Conservation (phyloP, 306 rosid species). For the Echinosophora koreensis region DNA sequence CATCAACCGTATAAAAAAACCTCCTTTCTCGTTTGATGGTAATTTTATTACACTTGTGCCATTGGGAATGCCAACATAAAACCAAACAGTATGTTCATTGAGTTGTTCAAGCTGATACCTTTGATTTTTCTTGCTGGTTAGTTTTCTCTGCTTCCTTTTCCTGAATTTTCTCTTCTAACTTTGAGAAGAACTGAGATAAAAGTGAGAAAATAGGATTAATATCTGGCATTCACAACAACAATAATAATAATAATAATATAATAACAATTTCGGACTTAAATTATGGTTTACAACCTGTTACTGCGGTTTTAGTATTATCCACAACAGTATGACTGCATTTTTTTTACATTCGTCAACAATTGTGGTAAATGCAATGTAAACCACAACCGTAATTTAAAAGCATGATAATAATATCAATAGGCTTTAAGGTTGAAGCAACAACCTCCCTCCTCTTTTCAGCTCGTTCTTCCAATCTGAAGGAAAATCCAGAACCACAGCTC, state of each 20-base stretch:
- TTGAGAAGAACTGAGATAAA: slow-evolving; percentile 75
- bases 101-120: slow-evolving; percentile 55
- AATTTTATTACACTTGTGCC: too few species aligned
- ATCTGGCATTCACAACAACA: slow-evolving; percentile 3
- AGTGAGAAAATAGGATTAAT: slow-evolving; percentile 37
- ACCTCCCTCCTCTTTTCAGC: slow-evolving; percentile 98
- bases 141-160: slow-evolving; percentile 91
- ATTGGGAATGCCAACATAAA: too few species aligned
- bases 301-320: too few species aligned
- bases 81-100: background rate
- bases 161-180: slow-evolving; percentile 93
- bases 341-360: too few species aligned
- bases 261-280: too few species aligned
- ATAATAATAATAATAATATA: too few species aligned
- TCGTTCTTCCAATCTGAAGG: slow-evolving; percentile 89
- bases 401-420: background rate
- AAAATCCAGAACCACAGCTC: slow-evolving; percentile 70
- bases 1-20: too few species aligned
- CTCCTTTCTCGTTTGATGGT: too few species aligned
- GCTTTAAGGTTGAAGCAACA: slow-evolving; percentile 34
- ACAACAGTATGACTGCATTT: too few species aligned
- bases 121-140: slow-evolving; percentile 80
- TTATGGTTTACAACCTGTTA: too few species aligned
- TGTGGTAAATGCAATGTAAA: too few species aligned
- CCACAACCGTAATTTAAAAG: too few species aligned